These are phyloP conservation scores for Phytophthora chlamydospora DNA, from an alignment of 352 stramenopile species.

Conservation along the genomic window DNA sequence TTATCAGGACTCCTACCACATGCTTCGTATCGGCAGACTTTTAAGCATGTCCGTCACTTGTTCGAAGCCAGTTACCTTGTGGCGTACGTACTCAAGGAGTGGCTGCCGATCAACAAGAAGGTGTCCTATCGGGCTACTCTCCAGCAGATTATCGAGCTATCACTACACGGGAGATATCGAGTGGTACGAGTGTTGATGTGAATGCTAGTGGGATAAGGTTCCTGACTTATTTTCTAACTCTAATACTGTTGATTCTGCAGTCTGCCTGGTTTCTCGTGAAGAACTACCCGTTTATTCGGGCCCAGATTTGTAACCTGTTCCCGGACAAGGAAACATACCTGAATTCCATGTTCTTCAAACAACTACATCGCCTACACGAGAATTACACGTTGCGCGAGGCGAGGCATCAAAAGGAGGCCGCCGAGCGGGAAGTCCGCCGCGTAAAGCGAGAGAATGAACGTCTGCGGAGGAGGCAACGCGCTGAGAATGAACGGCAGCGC, in stretches of 20 bases:
- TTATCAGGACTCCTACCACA: constrained; percentile 80
- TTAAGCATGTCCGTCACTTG: constrained; percentile 74
- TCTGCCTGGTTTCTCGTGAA: constrained; percentile 86
- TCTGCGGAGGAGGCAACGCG: constrained; percentile 44
- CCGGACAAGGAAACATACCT: constrained; percentile 77
- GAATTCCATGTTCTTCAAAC: constrained; percentile 88
- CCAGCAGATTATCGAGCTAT: constrained; percentile 83
- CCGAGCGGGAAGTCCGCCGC: constrained; percentile 65
- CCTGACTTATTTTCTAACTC: constrained; percentile 34
- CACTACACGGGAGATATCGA: constrained; percentile 71
- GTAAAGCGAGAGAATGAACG: constrained; percentile 68
- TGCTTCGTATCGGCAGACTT: constrained; percentile 69
- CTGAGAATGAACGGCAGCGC: constrained; percentile 55
- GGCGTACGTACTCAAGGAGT: constrained; percentile 85
- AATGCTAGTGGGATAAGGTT: constrained; percentile 13
- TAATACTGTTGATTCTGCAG: constrained; percentile 33
- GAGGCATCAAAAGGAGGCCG: constrained; percentile 61
- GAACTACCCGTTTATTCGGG: constrained; percentile 82
- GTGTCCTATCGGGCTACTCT: constrained; percentile 84
- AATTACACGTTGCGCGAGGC: constrained; percentile 65
- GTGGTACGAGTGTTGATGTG: constrained; percentile 50
- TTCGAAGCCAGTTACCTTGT: constrained; percentile 88
- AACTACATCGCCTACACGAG: constrained; percentile 76
- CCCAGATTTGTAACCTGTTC: constrained; percentile 81
- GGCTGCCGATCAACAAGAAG: constrained; percentile 88